These are phyloP conservation scores for Immersiporthe knoxdaviesiana DNA, from an alignment of 2,329 filamentous ascomycete species.

Conservation along the genomic window DNA sequence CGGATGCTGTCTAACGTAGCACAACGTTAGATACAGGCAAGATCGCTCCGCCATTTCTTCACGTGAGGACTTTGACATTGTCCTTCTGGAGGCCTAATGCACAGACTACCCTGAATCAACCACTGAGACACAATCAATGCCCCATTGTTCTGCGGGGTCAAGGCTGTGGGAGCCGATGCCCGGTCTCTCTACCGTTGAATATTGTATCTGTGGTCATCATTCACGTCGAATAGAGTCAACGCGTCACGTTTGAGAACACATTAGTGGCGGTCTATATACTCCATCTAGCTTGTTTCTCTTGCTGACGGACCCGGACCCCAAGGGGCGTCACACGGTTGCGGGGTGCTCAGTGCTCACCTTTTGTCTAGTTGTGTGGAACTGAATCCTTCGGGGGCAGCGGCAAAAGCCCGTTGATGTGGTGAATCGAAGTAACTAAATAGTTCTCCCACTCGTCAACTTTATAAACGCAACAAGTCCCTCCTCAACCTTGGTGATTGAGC, in stretches of 20 bases:
- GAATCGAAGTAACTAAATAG: too few species aligned
- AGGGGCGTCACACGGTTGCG: neutral
- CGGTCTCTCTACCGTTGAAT: neutral
- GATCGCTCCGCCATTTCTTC: neutral
- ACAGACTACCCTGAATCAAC: neutral
- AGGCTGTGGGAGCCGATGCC: neutral
- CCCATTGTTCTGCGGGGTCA: neutral
- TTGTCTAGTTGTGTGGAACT: neutral
- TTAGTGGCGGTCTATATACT: neutral
- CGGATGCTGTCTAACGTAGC: neutral
- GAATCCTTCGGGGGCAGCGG: neutral
- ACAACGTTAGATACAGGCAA: neutral
- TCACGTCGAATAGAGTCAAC: neutral
- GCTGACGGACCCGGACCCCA: neutral
- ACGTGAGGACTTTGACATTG: neutral
- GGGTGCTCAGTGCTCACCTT: neutral
- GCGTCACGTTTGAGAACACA: neutral
- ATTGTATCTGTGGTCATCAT: neutral
- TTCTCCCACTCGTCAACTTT: neutral
- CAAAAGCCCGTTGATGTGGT: neutral
- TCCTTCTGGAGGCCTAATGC: slow-evolving; percentile 3
- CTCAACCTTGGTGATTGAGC: neutral
- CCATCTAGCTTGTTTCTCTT: neutral
- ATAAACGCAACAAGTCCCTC: neutral
- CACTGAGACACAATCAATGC: neutral